phyloP scores from a whole-genome alignment of 768 basidiomycete genomes.

The Glaciozyma antarctica region DNA sequence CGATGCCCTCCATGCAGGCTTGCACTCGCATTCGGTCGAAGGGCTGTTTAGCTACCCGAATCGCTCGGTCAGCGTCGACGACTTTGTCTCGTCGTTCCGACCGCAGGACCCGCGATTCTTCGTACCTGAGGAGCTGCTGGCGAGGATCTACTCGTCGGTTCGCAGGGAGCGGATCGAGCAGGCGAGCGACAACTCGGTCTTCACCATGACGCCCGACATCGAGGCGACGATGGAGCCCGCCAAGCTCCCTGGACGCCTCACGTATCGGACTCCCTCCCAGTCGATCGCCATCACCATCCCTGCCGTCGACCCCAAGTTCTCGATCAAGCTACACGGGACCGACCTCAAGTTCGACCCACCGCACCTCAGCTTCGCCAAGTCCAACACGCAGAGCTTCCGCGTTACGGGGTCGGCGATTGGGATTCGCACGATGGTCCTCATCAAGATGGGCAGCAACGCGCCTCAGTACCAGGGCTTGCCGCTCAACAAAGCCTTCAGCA shows the following conservation, averaged over 20 bases:
- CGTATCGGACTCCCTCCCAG: slow-evolving; percentile 80
- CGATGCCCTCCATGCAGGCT: slow-evolving; percentile 59
- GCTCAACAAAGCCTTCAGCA: slow-evolving; percentile 61
- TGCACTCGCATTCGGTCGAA: slow-evolving; percentile 10
- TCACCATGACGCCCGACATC: slow-evolving; percentile 34
- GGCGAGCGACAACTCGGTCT: slow-evolving; percentile 35
- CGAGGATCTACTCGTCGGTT: slow-evolving; percentile 70
- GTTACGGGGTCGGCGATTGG: slow-evolving; percentile 80
- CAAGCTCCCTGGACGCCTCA: slow-evolving; percentile 62
- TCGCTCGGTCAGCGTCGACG: slow-evolving; percentile 43
- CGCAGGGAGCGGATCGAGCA: slow-evolving; percentile 41
- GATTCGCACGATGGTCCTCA: slow-evolving; percentile 68
- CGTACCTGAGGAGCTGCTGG: slow-evolving; percentile 64
- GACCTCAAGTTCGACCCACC: slow-evolving; percentile 83
- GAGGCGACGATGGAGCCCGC: slow-evolving; percentile 31
- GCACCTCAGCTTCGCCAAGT: slow-evolving; percentile 64
- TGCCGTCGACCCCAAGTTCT: slow-evolving; percentile 68
- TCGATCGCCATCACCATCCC: slow-evolving; percentile 77
- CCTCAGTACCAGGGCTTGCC: slow-evolving; percentile 72
- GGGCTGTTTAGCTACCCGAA: slow-evolving; percentile 14
- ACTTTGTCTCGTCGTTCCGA: slow-evolving; percentile 76
- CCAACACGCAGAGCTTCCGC: slow-evolving; percentile 76
- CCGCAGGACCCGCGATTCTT: slow-evolving; percentile 60
- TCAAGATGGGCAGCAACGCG: slow-evolving; percentile 73
- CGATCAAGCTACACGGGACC: slow-evolving; percentile 74